These are phyloP conservation scores for Paxillus ammoniavirescens DNA, from an alignment of 768 basidiomycete species.

Conservation along the genomic window DNA sequence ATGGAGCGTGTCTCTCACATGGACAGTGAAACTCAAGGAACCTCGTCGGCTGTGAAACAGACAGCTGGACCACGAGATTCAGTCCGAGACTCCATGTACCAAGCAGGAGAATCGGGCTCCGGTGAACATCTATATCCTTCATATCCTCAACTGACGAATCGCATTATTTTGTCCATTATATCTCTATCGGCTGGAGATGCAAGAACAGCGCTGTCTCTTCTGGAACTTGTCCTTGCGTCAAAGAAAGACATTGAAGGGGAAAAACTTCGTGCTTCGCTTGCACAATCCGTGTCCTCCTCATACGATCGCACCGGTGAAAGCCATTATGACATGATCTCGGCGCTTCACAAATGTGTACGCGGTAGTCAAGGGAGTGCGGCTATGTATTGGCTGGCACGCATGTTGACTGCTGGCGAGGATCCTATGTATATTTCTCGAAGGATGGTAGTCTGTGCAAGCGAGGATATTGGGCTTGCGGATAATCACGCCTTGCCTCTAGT, in stretches of 20 bases:
- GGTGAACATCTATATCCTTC: constrained; percentile 16
- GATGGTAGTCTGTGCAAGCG: constrained; percentile 78
- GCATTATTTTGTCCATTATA: constrained; percentile 47
- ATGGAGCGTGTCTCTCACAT: constrained; percentile 34
- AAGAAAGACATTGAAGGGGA: constrained; percentile 41
- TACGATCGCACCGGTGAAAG: constrained; percentile 78
- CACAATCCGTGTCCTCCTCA: constrained; percentile 59
- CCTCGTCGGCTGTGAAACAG: constrained; percentile 2
- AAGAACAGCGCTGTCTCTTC: constrained; percentile 71
- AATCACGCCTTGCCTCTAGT: constrained; percentile 73
- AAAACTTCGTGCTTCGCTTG: constrained; percentile 53
- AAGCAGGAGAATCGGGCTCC: constrained; percentile 15
- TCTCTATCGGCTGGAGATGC: constrained; percentile 69
- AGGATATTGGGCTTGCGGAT: constrained; percentile 84
- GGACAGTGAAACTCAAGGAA: neutral
- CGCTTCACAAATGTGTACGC: constrained; percentile 79
- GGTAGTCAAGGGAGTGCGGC: constrained; percentile 77
- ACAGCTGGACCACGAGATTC: constrained; percentile 17
- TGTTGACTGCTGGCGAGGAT: constrained; percentile 80
- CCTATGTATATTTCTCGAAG: constrained; percentile 73
- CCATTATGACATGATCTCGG: constrained; percentile 81
- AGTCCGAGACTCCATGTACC: constrained; percentile 11
- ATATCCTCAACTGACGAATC: constrained; percentile 43
- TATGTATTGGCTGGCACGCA: constrained; percentile 85
- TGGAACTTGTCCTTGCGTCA: constrained; percentile 64